phyloP scores from a whole-genome alignment of 257 asterid genomes.

The Coffea eugenioides region DNA sequence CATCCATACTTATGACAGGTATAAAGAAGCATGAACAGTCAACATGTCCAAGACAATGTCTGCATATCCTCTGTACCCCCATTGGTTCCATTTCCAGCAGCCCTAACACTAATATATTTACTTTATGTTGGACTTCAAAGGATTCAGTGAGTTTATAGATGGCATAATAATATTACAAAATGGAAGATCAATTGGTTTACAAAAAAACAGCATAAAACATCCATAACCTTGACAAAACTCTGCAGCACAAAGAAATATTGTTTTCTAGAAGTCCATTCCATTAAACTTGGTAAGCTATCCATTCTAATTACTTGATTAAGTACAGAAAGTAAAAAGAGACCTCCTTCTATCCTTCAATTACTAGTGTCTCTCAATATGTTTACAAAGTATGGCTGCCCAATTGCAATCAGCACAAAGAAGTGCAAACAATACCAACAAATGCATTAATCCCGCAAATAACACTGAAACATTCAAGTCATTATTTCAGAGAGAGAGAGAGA shows the following conservation, averaged over 20 bases:
- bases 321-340: neutral
- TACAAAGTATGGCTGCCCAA: neutral
- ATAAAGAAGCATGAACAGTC: neutral
- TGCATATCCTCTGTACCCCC: neutral
- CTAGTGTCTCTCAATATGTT: neutral
- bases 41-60: neutral
- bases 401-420: neutral
- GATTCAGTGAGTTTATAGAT: neutral
- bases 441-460: neutral
- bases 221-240: neutral
- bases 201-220: neutral
- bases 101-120: neutral
- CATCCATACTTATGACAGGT: neutral
- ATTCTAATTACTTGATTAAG: neutral
- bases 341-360: neutral
- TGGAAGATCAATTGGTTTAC: neutral
- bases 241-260: neutral
- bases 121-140: neutral
- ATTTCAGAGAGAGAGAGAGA: conserved; percentile 2
- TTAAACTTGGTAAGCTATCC: too few species aligned
- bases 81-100: neutral
- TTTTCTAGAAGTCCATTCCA: neutral
- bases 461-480: neutral
- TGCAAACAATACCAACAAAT: neutral
- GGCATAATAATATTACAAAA: neutral